These are phyloP conservation scores for Leccinum disarticulatum DNA, from an alignment of 768 basidiomycete genomes.

Conservation along the genomic window DNA sequence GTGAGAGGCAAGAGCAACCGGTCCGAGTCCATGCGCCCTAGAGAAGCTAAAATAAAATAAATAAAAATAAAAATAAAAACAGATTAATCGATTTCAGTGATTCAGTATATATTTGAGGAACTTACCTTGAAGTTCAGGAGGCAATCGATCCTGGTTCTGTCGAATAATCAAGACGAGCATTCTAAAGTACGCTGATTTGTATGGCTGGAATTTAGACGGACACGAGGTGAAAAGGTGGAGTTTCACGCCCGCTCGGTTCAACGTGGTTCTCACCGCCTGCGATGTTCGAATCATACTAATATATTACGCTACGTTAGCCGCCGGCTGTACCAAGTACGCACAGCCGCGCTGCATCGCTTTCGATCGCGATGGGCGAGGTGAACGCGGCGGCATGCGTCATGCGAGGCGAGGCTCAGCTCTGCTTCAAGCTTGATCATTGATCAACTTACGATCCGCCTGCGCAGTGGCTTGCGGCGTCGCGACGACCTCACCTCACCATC, in stretches of 20 bases:
- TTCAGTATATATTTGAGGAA: background rate
- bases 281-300: background rate
- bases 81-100: background rate
- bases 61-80: background rate
- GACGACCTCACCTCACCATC: no score
- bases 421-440: no score
- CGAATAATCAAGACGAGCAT: conserved; percentile 43
- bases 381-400: no score
- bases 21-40: conserved; percentile 28
- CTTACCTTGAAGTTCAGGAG: conserved; percentile 28
- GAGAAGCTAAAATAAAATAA: background rate
- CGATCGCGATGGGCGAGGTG: no score
- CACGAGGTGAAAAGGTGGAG: conserved; percentile 49
- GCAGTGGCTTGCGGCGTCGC: no score
- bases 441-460: no score
- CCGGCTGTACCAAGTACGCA: no score
- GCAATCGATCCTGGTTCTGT: conserved; percentile 32
- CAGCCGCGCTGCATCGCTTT: no score
- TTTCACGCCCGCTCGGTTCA: conserved; percentile 41
- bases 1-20: conserved; percentile 35
- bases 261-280: conserved; percentile 49
- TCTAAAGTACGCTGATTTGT: conserved; percentile 51
- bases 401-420: no score
- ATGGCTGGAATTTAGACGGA: conserved; percentile 35
- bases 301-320: no score